Base-by-base conservation (phyloP, 202 grass and related monocot genomes). In the Brachypodium distachyon region DNA sequence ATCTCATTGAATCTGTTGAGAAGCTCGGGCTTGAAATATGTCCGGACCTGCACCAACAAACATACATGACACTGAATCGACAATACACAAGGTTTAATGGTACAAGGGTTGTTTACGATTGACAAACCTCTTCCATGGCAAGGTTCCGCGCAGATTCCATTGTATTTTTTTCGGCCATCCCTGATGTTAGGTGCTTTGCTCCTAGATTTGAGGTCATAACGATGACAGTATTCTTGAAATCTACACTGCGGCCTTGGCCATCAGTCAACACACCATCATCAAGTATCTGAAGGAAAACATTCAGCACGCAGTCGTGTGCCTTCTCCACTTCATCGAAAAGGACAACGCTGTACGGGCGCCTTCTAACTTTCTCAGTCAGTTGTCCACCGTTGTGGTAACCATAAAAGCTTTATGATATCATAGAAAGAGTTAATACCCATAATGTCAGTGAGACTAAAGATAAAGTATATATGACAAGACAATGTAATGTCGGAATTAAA, bases 241-340 rank as follows among this genome's bases (percentile, higher is more conserved):
- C 84, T 1, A 82, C 78, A 1, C 46, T 87, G 37, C 78, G 29
- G 17, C 84, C 84, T 65, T 73, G 72, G 1, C 84, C 67, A 36
- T 82, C 79, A 5, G 79, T 87, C 41, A 81, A 38, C 11, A 64
- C 54, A 5, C 84, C 84, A 5, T 87, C 84, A 12, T 87, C 78
- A 22, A 87, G 73, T n/a, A 87, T 36, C 32, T 87, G 85, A 47
- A 87, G 85, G 26, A 87, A 74, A 12, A 74, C 72, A 29, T 87
- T 87, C 46, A 87, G 67, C 8, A 83, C 73, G 0, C 73, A 67
- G 4, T 55, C n/a, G 59, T 87, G 63, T 1, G 79, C 85, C 42
- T 87, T 83, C 63, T 81, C 83, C 18, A 86, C 77, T 46, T 86
- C 71, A 22, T 86, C 77, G 5, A 86, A 86, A 16, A 86, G 77